Evolutionary conservation across 169 alveolate species (phyloP).

Genomic region (Plasmodium blacklocki): DNA sequence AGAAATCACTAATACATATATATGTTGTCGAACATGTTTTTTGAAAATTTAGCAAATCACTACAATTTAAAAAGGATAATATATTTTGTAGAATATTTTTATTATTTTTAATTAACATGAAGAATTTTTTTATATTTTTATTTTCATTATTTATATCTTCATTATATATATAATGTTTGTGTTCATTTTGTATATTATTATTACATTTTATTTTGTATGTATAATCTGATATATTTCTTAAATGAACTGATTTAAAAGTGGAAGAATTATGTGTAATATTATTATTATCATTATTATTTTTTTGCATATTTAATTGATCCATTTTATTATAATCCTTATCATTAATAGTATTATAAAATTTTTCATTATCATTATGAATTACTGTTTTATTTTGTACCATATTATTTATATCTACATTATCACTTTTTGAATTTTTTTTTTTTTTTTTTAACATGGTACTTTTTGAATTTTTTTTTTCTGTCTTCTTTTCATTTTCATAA

Average conservation of each 20-base stretch:
- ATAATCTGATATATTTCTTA: neutral
- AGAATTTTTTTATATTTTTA: conserved; percentile 1
- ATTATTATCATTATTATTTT: neutral
- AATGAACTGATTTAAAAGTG: conserved; percentile 6
- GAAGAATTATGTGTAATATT: neutral
- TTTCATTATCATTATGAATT: neutral
- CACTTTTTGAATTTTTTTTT: neutral
- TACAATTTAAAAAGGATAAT: conserved; percentile 68
- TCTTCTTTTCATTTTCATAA: neutral
- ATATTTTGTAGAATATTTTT: conserved; percentile 54
- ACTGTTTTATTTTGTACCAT: neutral
- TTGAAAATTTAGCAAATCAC: conserved; percentile 46
- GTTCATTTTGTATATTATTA: conserved; percentile 4
- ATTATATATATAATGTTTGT: neutral
- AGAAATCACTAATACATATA: conserved; percentile 51
- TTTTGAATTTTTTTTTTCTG: conserved; percentile 8
- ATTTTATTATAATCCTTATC: neutral
- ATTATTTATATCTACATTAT: neutral
- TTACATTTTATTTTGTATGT: neutral
- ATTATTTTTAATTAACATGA: conserved; percentile 18
- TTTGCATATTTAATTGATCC: no score
- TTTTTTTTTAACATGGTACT: conserved; percentile 9
- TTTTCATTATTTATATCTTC: neutral
- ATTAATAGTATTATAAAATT: neutral
- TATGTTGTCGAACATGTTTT: conserved; percentile 59